These are phyloP conservation scores for Paramecium pentaurelia DNA, from an alignment of 73 alveolate species.

Conservation along the genomic window DNA sequence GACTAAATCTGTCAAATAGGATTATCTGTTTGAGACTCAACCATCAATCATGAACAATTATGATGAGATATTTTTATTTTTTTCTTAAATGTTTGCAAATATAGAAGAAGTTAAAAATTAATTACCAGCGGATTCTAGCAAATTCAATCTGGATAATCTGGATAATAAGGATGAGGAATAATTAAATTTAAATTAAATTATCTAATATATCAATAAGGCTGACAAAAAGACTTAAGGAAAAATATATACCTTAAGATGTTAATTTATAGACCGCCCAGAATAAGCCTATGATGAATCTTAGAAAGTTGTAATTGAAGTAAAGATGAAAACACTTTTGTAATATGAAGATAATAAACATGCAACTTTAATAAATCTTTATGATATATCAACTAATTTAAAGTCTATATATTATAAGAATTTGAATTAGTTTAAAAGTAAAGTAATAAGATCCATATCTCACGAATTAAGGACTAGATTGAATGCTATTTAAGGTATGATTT, in stretches of 20 bases:
- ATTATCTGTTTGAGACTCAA: background rate
- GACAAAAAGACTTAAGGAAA: background rate
- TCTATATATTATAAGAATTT: background rate
- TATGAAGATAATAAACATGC: background rate
- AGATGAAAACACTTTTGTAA: background rate
- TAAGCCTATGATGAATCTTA: background rate
- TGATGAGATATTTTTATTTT: background rate
- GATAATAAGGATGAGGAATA: background rate
- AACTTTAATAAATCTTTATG: background rate
- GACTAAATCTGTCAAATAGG: background rate
- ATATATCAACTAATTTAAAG: background rate
- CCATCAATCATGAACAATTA: background rate
- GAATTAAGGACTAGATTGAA: slow-evolving; percentile 33
- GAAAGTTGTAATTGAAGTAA: background rate
- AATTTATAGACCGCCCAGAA: background rate
- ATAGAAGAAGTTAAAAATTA: background rate
- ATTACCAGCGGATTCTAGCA: background rate
- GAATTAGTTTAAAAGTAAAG: slow-evolving; percentile 19
- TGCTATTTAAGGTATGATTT: background rate
- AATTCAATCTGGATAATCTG: background rate
- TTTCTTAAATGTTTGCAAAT: background rate
- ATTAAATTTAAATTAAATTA: background rate
- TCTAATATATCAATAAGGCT: background rate
- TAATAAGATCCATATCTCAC: background rate
- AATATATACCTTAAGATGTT: background rate